Conservation (phyloP, 768 basidiomycete genomes). For the Lentinula aciculospora region DNA sequence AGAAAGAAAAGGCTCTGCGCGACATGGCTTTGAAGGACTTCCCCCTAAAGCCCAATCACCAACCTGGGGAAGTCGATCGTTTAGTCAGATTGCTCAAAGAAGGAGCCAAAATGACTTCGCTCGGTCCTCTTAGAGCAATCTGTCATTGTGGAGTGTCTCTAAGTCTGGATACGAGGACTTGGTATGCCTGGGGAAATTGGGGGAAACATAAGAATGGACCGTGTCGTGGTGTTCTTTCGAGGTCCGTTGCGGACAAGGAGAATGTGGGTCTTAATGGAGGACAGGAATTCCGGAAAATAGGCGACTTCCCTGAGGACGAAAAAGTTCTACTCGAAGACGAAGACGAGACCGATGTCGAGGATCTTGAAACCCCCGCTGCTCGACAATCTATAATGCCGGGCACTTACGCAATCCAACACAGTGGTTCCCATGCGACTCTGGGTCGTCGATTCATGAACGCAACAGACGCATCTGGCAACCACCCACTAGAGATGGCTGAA, state of each 20-base stretch:
- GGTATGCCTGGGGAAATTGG: background rate
- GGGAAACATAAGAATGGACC: background rate
- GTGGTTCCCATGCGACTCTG: background rate
- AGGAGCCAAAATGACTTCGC: background rate
- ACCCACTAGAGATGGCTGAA: background rate
- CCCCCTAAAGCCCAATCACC: background rate
- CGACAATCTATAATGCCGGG: background rate
- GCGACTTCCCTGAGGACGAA: too few species aligned
- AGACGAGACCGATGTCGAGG: background rate
- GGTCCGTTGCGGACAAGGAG: background rate
- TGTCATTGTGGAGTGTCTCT: background rate
- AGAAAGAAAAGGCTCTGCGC: background rate
- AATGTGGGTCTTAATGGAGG: too few species aligned
- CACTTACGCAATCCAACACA: background rate
- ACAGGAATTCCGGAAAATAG: too few species aligned
- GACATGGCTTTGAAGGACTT: background rate
- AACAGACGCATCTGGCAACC: background rate
- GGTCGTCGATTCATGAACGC: background rate
- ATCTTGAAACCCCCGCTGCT: too few species aligned
- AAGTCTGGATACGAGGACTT: background rate
- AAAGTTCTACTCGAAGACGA: too few species aligned
- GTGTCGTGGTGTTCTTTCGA: background rate
- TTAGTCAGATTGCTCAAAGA: background rate
- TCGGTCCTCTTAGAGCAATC: background rate
- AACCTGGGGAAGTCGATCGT: background rate